Conservation (phyloP, 1,284 basidiomycete genomes). For the Microbotryum saponariae region DNA sequence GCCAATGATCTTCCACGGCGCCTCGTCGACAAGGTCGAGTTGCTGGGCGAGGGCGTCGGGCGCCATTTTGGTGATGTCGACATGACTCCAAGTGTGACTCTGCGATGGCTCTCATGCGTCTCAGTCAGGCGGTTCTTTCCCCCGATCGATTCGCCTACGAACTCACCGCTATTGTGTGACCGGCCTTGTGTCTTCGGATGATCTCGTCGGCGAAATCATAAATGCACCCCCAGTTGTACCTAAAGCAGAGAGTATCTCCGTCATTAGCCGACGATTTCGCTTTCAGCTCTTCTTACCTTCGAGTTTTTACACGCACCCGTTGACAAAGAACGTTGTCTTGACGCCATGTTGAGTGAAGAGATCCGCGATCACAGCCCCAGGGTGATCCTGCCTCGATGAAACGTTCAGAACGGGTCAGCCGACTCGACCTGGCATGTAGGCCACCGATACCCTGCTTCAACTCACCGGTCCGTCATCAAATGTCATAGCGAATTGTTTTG, state of each 20-base stretch:
- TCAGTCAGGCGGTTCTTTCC: too few species aligned
- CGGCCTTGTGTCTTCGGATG: conserved; percentile 27
- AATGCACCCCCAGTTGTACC: conserved; percentile 37
- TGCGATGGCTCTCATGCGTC: too few species aligned
- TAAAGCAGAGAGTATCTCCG: conserved; percentile 21
- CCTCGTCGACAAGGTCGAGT: conserved; percentile 31
- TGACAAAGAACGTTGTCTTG: conserved; percentile 32
- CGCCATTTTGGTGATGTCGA: conserved; percentile 34
- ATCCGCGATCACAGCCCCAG: conserved; percentile 22
- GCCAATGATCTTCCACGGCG: conserved; percentile 38
- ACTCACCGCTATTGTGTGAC: conserved; percentile 38
- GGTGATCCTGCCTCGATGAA: too few species aligned
- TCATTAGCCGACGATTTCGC: too few species aligned
- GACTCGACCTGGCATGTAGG: too few species aligned
- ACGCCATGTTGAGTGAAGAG: conserved; percentile 21
- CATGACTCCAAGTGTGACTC: conserved; percentile 6
- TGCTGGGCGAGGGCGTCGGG: conserved; percentile 29
- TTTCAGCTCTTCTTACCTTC: too few species aligned
- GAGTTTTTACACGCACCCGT: too few species aligned
- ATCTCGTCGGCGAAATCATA: conserved; percentile 34
- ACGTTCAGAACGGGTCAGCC: too few species aligned
- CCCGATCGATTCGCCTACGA: conserved; percentile 1
- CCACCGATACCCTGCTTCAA: too few species aligned
- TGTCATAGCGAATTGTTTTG: too few species aligned
- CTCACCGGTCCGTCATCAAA: too few species aligned